A percentile compares a stretch with the other conserved stretches of the same genome.
phyloP scores from a whole-genome alignment of 2,329 filamentous ascomycete genomes.

The Cytospora piceae region DNA sequence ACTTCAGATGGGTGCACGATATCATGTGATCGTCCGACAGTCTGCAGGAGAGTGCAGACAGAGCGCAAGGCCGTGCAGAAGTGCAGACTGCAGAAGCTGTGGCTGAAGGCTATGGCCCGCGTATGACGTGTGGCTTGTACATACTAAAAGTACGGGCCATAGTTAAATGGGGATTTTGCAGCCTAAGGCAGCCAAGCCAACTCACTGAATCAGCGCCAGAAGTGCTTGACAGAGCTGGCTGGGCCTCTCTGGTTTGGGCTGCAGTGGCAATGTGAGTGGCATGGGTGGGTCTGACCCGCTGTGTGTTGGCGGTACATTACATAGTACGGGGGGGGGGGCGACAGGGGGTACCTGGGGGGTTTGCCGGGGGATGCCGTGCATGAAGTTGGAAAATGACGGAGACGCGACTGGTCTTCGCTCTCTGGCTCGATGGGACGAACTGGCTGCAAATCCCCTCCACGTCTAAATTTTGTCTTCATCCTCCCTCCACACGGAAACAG shows the following conservation, averaged over 20 bases:
- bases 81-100: constrained; percentile 16
- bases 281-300: neutral
- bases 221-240: neutral
- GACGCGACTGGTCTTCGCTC: constrained; percentile 16
- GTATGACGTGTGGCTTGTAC: constrained; percentile 22
- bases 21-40: constrained; percentile 5
- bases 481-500: constrained; percentile 14
- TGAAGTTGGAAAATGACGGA: constrained; percentile 25
- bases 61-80: constrained; percentile 16
- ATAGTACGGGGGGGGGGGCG: neutral
- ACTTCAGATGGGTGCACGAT: constrained; percentile 7
- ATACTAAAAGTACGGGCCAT: neutral
- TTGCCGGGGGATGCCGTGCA: constrained; percentile 22
- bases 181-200: constrained; percentile 15
- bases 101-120: constrained; percentile 18
- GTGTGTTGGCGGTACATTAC: constrained; percentile 3
- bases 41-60: neutral
- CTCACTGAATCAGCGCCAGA: constrained; percentile 11
- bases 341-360: constrained; percentile 1
- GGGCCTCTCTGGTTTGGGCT: neutral
- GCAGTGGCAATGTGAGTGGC: neutral
- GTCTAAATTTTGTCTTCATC: constrained; percentile 26
- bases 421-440: constrained; percentile 5
- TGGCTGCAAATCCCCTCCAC: constrained; percentile 12
- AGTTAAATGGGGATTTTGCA: constrained; percentile 4